phyloP scores from a whole-genome alignment of 352 stramenopile species.

The Pythium monospermum region DNA sequence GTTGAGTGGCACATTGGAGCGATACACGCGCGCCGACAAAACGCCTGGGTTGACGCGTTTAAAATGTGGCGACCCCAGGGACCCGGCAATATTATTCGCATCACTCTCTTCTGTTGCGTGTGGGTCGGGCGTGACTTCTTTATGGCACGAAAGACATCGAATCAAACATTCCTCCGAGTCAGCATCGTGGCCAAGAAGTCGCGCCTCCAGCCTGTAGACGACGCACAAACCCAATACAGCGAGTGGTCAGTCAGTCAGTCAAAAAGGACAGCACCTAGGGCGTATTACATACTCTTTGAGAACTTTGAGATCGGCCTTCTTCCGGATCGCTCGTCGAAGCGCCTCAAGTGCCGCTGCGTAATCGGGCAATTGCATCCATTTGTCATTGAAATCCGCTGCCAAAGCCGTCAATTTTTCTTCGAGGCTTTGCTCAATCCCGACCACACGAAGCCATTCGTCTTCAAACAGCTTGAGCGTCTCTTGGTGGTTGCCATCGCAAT shows the following conservation, averaged over 20 bases:
- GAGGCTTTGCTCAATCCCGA: slow-evolving; percentile 11
- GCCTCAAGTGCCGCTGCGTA: slow-evolving; percentile 39
- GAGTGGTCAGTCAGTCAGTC: too few relatives aligned
- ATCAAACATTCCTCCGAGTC: slow-evolving; percentile 64
- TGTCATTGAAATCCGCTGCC: slow-evolving; percentile 32
- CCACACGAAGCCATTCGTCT: slow-evolving; percentile 26
- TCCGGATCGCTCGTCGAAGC: slow-evolving; percentile 33
- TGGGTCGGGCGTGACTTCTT: slow-evolving; percentile 36
- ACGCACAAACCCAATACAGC: not conserved
- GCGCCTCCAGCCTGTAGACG: slow-evolving; percentile 54
- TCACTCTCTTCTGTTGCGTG: slow-evolving; percentile 10
- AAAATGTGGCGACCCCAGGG: slow-evolving; percentile 14
- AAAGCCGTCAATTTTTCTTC: slow-evolving; percentile 23
- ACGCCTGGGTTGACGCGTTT: slow-evolving; percentile 49
- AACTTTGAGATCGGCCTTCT: slow-evolving; percentile 59
- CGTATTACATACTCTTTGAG: slow-evolving; percentile 44
- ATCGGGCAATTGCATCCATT: slow-evolving; percentile 38
- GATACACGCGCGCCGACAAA: slow-evolving; percentile 49
- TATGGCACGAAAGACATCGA: slow-evolving; percentile 64
- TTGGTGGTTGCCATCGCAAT: slow-evolving; percentile 25
- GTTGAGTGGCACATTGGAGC: slow-evolving; percentile 56
- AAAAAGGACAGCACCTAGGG: too few relatives aligned
- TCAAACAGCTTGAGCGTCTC: slow-evolving; percentile 25
- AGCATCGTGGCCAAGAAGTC: slow-evolving; percentile 38
- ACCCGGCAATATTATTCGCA: slow-evolving; percentile 17